These are phyloP conservation scores for Daldinia concentrica DNA, from an alignment of 495 filamentous ascomycete genomes.

Conservation along the genomic window DNA sequence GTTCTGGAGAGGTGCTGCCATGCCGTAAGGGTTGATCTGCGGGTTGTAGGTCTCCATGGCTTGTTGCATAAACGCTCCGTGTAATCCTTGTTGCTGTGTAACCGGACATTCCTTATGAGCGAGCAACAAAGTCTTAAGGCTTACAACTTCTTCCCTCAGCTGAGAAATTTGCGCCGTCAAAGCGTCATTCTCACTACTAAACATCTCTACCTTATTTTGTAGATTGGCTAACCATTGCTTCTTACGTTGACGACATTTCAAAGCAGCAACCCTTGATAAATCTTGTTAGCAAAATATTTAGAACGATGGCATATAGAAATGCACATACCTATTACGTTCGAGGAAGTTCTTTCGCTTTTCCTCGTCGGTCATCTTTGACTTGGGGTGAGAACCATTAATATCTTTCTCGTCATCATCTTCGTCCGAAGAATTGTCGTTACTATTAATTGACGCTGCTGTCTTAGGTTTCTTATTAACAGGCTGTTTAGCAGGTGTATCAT, in stretches of 20 bases:
- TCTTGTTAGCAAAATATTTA: conserved; percentile 38
- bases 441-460: conserved; percentile 52
- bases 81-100: conserved; percentile 84
- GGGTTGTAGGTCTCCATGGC: conserved; percentile 60
- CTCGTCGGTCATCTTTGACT: conserved; percentile 96
- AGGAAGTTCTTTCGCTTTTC: conserved; percentile 99
- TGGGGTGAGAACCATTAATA: conserved; percentile 52
- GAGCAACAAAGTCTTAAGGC: conserved; percentile 89
- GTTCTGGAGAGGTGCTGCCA: conserved; percentile 63
- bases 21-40: conserved; percentile 77
- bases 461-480: conserved; percentile 77
- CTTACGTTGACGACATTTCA: conserved; percentile 98
- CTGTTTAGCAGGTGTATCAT: conserved; percentile 73
- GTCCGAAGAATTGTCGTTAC: conserved; percentile 61
- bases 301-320: not conserved
- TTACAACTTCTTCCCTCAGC: conserved; percentile 90
- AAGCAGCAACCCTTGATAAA: conserved; percentile 79
- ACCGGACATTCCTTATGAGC: conserved; percentile 98
- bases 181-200: conserved; percentile 87
- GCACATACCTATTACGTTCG: conserved; percentile 88
- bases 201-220: conserved; percentile 93
- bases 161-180: conserved; percentile 82
- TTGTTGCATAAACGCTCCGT: conserved; percentile 70
- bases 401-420: conserved; percentile 62
- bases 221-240: conserved; percentile 99